These are phyloP conservation scores for Arthroderma uncinatum DNA, from an alignment of 2,329 filamentous ascomycete genomes.

Conservation along the genomic window DNA sequence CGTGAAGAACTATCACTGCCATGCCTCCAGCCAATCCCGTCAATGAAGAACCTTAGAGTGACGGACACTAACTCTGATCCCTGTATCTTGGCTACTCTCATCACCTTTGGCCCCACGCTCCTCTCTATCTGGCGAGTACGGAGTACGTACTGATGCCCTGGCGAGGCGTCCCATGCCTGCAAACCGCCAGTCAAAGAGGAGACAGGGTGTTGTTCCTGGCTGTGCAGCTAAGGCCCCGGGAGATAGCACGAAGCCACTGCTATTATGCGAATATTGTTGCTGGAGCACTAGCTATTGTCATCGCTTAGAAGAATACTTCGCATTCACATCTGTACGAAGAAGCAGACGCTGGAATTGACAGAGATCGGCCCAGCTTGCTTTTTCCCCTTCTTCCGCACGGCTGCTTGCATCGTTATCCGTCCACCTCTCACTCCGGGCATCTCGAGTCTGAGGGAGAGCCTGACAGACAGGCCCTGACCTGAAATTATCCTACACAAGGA, in stretches of 20 bases:
- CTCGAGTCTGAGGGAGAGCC: neutral
- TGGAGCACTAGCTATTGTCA: neutral
- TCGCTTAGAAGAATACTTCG: neutral
- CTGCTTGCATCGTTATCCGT: neutral
- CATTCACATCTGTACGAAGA: neutral
- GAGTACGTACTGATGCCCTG: neutral
- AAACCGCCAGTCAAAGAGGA: neutral
- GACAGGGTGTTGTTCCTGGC: neutral
- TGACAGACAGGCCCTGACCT: neutral
- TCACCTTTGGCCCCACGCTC: constrained; percentile 5
- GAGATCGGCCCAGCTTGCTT: neutral
- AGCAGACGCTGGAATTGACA: neutral
- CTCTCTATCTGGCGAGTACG: neutral
- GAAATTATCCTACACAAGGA: neutral
- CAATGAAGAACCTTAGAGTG: neutral
- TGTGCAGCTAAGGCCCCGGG: neutral
- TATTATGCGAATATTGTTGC: neutral
- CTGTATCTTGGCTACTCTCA: constrained; percentile 4
- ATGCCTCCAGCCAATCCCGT: constrained; percentile 4
- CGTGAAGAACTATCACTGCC: constrained; percentile 3
- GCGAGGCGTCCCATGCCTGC: constrained; percentile 4
- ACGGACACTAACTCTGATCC: constrained; percentile 5
- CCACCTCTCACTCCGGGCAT: neutral
- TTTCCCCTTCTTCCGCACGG: neutral
- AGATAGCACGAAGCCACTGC: neutral